A percentile compares a stretch with the other conserved stretches of the same genome.
Evolutionary conservation across 2,329 filamentous ascomycete species (phyloP).

Genomic region (Tympanopsis confertula): DNA sequence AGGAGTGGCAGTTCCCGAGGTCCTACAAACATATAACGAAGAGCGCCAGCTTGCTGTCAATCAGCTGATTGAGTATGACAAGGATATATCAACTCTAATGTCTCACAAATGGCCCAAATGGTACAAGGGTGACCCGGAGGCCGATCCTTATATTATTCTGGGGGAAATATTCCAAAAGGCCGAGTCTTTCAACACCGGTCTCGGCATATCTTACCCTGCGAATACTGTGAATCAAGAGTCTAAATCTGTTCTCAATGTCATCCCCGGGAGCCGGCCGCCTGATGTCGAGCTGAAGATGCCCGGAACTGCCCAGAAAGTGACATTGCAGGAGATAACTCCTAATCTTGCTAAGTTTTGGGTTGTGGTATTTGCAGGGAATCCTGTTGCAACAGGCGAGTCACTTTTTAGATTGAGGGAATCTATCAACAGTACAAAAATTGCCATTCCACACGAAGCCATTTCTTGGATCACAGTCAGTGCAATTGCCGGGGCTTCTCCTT

Average conservation of each 20-base stretch:
- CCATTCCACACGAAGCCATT: conserved; percentile 15
- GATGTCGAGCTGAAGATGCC: conserved; percentile 31
- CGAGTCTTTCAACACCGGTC: conserved; percentile 47
- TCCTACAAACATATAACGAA: conserved; percentile 24
- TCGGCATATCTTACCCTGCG: conserved; percentile 40
- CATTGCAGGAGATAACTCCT: conserved; percentile 28
- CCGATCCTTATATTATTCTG: conserved; percentile 32
- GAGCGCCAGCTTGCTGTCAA: conserved; percentile 23
- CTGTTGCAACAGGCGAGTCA: conserved; percentile 9
- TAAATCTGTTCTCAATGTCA: conserved; percentile 8
- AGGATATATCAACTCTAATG: conserved; percentile 22
- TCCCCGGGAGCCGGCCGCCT: conserved; percentile 29
- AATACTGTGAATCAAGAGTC: conserved; percentile 30
- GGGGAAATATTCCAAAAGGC: conserved; percentile 44
- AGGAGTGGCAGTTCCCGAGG: conserved; percentile 11
- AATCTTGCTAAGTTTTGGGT: conserved; percentile 29
- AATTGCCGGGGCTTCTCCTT: conserved; percentile 28
- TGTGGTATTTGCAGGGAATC: conserved; percentile 25
- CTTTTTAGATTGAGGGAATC: conserved; percentile 7
- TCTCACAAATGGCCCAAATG: conserved; percentile 23
- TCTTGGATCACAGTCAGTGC: conserved; percentile 32
- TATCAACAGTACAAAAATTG: conserved; percentile 6
- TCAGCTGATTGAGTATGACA: conserved; percentile 26
- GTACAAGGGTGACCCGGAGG: conserved; percentile 24
- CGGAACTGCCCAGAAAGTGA: conserved; percentile 26